Base-by-base conservation (phyloP, 345 rosid species). In the Heritiera littoralis region DNA sequence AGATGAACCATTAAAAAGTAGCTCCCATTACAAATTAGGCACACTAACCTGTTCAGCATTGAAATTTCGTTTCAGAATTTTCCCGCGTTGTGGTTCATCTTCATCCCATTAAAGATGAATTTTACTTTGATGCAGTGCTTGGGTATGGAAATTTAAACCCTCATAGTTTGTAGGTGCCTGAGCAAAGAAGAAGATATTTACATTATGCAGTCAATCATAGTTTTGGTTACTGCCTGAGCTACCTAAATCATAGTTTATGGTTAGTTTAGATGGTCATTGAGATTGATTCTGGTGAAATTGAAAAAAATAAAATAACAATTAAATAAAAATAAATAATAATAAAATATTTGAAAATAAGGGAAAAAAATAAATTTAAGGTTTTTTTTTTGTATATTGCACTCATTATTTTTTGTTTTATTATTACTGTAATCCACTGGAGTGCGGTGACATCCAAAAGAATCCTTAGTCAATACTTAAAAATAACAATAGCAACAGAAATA, bases 101-200 rank as follows among this genome's bases (percentile, higher is more conserved):
- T 92, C 99, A 86, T 94, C 99, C 99, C 99, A 96, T 52, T 97
- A 79, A 65, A 92, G 84, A 68, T 87, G 79, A 77, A 92, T 88
- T 82, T 86, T 90, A 81, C 95, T 96, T 82, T 91, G 84, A 85
- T 94, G 99, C 81, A 96, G 86, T 28, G 97, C 97, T 85, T 86
- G 90, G 30, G 94, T 94, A 54, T 89, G 90, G 84, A 91, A 96
- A 78, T 94, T 89, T 78, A 89, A 78, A 77, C 94, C 97, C 49
- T 87, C 91, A 77, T 96, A 92, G 30, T 85, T 86, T 58, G 86
- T 54, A 75, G 99, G 98, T 64, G 87, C 93, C 99, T 96, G 85
- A 35, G 49, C 56, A 83, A 81, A 80, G 73, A 76, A 7, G 66
- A 55, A 56, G 18, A 66, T 67, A 68, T 40, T 35, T 45, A 51